Base-by-base conservation (phyloP, 352 stramenopile species). In the Thalassiosira delicatula region DNA sequence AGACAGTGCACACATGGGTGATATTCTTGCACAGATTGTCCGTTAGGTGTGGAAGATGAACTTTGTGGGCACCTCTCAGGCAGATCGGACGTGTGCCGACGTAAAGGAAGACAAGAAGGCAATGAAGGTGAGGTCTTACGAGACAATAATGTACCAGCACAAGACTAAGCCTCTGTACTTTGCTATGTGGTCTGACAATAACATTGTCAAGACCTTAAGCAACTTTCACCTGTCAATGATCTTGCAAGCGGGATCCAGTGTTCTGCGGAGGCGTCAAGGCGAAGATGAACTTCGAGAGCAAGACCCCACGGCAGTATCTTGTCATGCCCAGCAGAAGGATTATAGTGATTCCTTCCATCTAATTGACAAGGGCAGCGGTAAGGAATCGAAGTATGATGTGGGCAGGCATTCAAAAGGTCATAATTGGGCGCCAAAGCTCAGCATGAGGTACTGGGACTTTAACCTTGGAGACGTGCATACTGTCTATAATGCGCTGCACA, bases 131-230 rank as follows among this genome's bases (percentile, higher is more conserved):
- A 27, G 51, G 1, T 32, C 49, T 2, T 76, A 76, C 51, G 32
- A 76, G 25, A 59, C 3, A 29, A 19, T 76, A 9, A 29, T 40
- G 19, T 77, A 25, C 23, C 53, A 71, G 33, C 71, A 79, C 42
- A 73, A 62, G 5, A 17, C 14, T 23, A 17, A 56, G 40, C 5
- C 14, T 8, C 44, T 79, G 3, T 35, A 23, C 44, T 79, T 59
- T 71, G 29, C 71, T 46, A 60, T 73, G 37, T 79, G 71, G 71
- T 17, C 71, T 9, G 60, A 79, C 44, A 79, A 79, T 21, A 69
- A 68, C 49, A 69, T 69, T 61, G 69, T 69, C 46, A 66, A 62
- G 69, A 76, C 69, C 21, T n/a, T 76, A 19, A 70, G 9, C 30
- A 76, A 76, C 57, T 66, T 70, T 76, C 53, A 76, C 44, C 2